phyloP scores from a whole-genome alignment of 1,284 basidiomycete genomes.

The Boletus smithii region DNA sequence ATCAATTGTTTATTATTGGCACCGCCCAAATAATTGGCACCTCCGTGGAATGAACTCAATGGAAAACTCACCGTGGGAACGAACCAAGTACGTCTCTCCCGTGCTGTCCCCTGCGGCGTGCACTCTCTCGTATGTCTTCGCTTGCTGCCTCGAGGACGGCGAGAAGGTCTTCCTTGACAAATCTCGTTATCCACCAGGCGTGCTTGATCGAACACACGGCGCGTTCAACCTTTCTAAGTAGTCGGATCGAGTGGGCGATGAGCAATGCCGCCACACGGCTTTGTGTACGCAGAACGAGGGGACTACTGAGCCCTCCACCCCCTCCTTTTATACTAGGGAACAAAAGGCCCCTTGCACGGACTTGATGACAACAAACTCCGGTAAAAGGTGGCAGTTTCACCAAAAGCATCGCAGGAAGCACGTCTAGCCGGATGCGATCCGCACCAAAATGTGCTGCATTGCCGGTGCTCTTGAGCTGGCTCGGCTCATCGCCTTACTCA shows the following conservation, averaged over 20 bases:
- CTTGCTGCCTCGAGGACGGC: slow-evolving; percentile 36
- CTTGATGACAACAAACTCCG: slow-evolving; percentile 16
- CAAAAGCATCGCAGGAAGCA: slow-evolving; percentile 7
- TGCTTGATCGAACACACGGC: slow-evolving; percentile 24
- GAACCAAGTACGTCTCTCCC: slow-evolving; percentile 6
- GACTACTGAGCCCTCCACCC: slow-evolving; percentile 1
- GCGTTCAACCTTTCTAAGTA: slow-evolving; percentile 4
- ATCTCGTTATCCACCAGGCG: slow-evolving; percentile 26
- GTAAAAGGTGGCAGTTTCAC: slow-evolving; percentile 10
- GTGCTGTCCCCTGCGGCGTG: slow-evolving; percentile 14
- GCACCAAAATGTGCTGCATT: slow-evolving; percentile 6
- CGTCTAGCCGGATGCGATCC: slow-evolving; percentile 18
- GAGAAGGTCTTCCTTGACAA: slow-evolving; percentile 22
- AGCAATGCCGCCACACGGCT: slow-evolving; percentile 19
- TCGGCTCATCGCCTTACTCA: slow-evolving; percentile 18
- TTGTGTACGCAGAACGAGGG: slow-evolving; percentile 1
- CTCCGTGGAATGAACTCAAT: slow-evolving; percentile 27
- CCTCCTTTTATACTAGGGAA: slow-evolving; percentile 20
- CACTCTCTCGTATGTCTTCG: slow-evolving; percentile 22
- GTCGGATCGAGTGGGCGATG: slow-evolving; percentile 11
- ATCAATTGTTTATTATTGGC: slow-evolving; percentile 27
- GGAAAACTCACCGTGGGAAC: slow-evolving; percentile 35
- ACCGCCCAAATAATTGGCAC: slow-evolving; percentile 25
- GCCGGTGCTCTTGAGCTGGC: slow-evolving; percentile 13
- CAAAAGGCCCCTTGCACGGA: slow-evolving; percentile 7